Percentiles rank a stretch among this genome's conserved stretches.
These are phyloP conservation scores for Collybiopsis luxurians DNA, from an alignment of 768 basidiomycete species.

Conservation along the genomic window DNA sequence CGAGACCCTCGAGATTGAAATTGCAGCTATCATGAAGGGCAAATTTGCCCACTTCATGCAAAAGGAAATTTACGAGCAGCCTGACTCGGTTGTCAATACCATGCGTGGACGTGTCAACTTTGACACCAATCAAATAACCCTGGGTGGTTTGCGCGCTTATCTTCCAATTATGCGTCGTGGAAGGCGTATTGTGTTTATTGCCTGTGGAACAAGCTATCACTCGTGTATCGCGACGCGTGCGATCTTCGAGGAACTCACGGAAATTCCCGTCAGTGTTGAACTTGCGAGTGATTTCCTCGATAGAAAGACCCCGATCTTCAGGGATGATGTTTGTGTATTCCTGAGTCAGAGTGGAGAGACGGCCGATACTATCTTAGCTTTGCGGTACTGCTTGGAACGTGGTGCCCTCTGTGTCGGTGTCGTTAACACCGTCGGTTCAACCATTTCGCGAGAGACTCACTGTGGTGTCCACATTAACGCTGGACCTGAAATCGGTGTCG, in stretches of 20 bases:
- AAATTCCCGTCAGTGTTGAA: conserved; percentile 97
- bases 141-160: conserved; percentile 94
- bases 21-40: conserved; percentile 99
- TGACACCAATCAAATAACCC: conserved; percentile 84
- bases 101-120: conserved; percentile 99
- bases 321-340: conserved; percentile 96
- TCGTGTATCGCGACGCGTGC: conserved; percentile 95
- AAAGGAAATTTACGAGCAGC: conserved; percentile 99
- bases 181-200: conserved; percentile 92
- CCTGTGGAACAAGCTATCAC: conserved; percentile 99
- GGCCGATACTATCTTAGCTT: conserved; percentile 93
- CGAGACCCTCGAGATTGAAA: conserved; percentile 96
- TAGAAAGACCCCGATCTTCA: conserved; percentile 98
- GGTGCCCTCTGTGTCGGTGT: conserved; percentile 97
- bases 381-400: conserved; percentile 95
- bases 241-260: conserved; percentile 98
- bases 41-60: conserved; percentile 99
- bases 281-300: conserved; percentile 98
- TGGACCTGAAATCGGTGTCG: conserved; percentile 99
- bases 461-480: conserved; percentile 99
- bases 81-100: conserved; percentile 99
- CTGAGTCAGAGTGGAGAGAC: conserved; percentile 98
- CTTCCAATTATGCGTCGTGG: conserved; percentile 94
- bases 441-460: conserved; percentile 96
- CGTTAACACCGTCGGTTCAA: conserved; percentile 98